Evolutionary conservation across 129 eudicot species (phyloP).

Genomic region (Silybum marianum): DNA sequence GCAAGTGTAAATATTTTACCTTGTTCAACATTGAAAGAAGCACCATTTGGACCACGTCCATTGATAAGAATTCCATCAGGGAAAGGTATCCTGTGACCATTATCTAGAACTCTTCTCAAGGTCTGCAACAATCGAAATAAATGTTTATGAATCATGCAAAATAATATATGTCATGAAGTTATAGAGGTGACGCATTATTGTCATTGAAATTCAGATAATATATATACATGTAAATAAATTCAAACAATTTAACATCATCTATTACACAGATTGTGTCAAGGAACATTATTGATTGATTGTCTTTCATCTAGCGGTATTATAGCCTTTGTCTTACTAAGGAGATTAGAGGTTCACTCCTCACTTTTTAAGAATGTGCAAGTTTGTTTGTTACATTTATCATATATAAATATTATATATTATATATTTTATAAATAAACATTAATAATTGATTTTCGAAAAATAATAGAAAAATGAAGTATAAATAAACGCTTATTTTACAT

Average conservation of each 20-base stretch:
- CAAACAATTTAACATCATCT: neutral
- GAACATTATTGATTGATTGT: too few species aligned
- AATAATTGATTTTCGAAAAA: too few species aligned
- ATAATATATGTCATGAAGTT: neutral
- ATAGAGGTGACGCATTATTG: neutral
- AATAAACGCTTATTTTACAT: too few species aligned
- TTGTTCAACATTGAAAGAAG: slow-evolving; percentile 67
- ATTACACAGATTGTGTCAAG: neutral
- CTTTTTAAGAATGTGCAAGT: too few species aligned
- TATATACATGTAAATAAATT: neutral
- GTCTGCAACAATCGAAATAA: slow-evolving; percentile 39
- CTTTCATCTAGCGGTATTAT: too few species aligned
- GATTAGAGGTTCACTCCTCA: too few species aligned
- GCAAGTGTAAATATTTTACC: slow-evolving; percentile 37
- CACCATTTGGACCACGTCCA: slow-evolving; percentile 79
- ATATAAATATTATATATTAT: too few species aligned
- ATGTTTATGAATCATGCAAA: neutral
- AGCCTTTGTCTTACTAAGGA: too few species aligned
- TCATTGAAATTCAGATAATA: neutral
- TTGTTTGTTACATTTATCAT: too few species aligned
- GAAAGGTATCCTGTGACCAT: slow-evolving; percentile 65
- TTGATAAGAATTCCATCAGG: slow-evolving; percentile 86
- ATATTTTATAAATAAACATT: too few species aligned
- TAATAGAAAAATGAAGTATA: too few species aligned
- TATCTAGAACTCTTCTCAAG: slow-evolving; percentile 62